A percentile compares a stretch with the other conserved stretches of the same genome.
Conservation (phyloP, 768 basidiomycete species). For the Collybia sp. region DNA sequence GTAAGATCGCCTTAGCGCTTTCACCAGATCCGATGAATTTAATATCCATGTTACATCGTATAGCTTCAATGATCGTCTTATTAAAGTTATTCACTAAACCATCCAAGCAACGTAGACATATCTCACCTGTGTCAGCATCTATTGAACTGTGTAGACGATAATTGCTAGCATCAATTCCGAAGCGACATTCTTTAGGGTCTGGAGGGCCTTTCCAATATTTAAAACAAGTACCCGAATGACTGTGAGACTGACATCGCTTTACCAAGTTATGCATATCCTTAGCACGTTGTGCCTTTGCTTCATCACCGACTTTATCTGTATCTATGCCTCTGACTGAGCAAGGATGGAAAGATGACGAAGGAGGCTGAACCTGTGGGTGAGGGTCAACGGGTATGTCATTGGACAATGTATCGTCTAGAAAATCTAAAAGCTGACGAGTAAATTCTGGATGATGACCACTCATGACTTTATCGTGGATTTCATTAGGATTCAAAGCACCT, state of each 20-base stretch:
- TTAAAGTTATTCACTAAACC: conserved; percentile 41
- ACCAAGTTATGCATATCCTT: conserved; percentile 21
- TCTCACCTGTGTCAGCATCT: conserved; percentile 24
- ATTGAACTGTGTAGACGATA: conserved; percentile 9
- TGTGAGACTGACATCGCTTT: conserved; percentile 23
- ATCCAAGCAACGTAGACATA: conserved; percentile 27
- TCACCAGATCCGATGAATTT: conserved; percentile 38
- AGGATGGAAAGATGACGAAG: conserved; percentile 11
- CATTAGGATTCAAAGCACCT: conserved; percentile 23
- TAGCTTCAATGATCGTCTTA: conserved; percentile 24
- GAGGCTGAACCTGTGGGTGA: neutral
- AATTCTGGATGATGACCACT: conserved; percentile 12
- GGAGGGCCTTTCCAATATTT: conserved; percentile 26
- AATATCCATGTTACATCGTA: conserved; percentile 44
- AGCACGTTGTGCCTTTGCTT: neutral
- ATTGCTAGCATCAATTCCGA: conserved; percentile 21
- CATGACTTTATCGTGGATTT: conserved; percentile 12
- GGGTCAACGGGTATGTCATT: conserved; percentile 16
- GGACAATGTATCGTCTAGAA: conserved; percentile 23
- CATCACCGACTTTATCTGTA: neutral
- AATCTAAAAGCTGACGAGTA: conserved; percentile 10
- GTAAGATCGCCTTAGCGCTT: conserved; percentile 34
- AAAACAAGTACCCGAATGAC: conserved; percentile 28
- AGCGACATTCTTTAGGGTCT: conserved; percentile 20
- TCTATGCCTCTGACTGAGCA: conserved; percentile 10